A percentile compares a stretch with the other conserved stretches of the same genome.
These are phyloP conservation scores for Hylodesmum podocarpum DNA, from an alignment of 306 rosid genomes.

Conservation along the genomic window DNA sequence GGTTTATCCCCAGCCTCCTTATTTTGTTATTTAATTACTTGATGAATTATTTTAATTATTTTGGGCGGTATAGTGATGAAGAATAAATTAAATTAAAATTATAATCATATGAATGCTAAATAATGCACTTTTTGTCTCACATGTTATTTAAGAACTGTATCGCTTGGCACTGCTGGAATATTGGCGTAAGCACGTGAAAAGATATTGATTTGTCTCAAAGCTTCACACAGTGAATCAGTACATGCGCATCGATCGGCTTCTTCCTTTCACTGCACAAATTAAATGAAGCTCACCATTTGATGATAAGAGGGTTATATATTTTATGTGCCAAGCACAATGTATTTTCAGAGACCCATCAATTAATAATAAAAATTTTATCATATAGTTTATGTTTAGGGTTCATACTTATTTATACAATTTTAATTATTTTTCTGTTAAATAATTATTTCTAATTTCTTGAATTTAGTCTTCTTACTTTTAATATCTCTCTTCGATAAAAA, in stretches of 20 bases:
- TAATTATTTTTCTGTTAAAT: too few species aligned
- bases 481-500: too few species aligned
- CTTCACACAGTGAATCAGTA: background rate
- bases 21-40: constrained; percentile 1
- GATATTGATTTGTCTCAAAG: constrained; percentile 7
- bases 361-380: background rate
- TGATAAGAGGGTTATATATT: background rate
- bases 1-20: background rate
- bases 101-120: background rate
- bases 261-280: background rate
- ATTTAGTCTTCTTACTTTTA: too few species aligned
- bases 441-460: too few species aligned
- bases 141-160: background rate
- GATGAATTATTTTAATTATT: background rate
- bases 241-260: background rate
- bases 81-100: background rate
- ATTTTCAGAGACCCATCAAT: background rate
- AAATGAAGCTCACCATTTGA: background rate
- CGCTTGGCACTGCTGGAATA: background rate
- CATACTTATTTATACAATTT: too few species aligned
- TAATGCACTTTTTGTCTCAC: constrained; percentile 4
- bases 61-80: background rate
- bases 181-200: background rate
- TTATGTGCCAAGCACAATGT: background rate
- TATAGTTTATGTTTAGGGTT: too few species aligned